These are phyloP conservation scores for Nematodospora valgi DNA, from an alignment of 805 yeast genomes.

Conservation along the genomic window DNA sequence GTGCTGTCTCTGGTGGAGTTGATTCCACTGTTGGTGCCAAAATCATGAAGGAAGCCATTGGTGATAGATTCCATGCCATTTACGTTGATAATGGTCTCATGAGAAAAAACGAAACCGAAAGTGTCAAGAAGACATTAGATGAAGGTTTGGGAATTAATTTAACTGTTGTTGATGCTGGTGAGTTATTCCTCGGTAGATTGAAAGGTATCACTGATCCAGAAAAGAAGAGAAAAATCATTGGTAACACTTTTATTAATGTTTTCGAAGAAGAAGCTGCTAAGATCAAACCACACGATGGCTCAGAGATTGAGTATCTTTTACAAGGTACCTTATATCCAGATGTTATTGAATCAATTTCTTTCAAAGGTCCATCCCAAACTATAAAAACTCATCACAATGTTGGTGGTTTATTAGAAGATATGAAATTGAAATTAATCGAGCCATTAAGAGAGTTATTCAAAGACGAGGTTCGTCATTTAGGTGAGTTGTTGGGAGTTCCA, in stretches of 20 bases:
- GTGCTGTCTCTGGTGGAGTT: slow-evolving; percentile 99
- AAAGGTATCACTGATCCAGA: slow-evolving; percentile 98
- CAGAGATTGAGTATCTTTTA: slow-evolving; percentile 85
- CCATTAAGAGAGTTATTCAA: slow-evolving; percentile 98
- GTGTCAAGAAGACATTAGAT: slow-evolving; percentile 83
- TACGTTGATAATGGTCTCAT: slow-evolving; percentile 97
- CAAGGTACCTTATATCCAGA: slow-evolving; percentile 99
- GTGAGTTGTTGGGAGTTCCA: slow-evolving; percentile 91
- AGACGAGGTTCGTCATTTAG: slow-evolving; percentile 97
- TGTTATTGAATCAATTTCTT: slow-evolving; percentile 96
- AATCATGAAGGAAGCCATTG: slow-evolving; percentile 96
- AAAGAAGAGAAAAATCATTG: slow-evolving; percentile 97
- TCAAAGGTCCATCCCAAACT: slow-evolving; percentile 99
- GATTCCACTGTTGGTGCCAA: slow-evolving; percentile 99
- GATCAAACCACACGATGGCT: slow-evolving; percentile 84
- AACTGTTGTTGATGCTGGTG: slow-evolving; percentile 91
- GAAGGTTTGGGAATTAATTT: slow-evolving; percentile 93
- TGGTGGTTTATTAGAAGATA: slow-evolving; percentile 95
- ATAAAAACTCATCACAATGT: slow-evolving; percentile 99
- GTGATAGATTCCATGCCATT: slow-evolving; percentile 97
- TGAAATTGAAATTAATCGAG: slow-evolving; percentile 97
- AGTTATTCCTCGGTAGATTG: slow-evolving; percentile 79
- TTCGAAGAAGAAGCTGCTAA: slow-evolving; percentile 94
- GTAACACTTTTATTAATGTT: slow-evolving; percentile 95
- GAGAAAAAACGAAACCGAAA: slow-evolving; percentile 89